Percentiles rank a stretch among this genome's conserved stretches.
Evolutionary conservation across 2,329 filamentous ascomycete species (phyloP).

Genomic region (Botrytis medusae): DNA sequence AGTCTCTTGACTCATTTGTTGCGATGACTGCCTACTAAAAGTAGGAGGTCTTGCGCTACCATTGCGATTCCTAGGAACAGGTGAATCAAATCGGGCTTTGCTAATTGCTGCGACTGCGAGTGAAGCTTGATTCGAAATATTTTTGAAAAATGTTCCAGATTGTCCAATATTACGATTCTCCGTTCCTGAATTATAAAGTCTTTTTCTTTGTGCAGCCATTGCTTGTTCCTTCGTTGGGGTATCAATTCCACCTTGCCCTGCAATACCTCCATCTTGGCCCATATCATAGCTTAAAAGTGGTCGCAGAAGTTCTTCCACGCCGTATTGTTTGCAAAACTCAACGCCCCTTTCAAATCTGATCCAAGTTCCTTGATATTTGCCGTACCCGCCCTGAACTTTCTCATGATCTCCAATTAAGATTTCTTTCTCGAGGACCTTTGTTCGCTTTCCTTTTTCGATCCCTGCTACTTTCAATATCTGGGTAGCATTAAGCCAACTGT

Average conservation of each 20-base stretch:
- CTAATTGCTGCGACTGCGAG: conserved; percentile 94
- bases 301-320: conserved; percentile 72
- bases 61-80: conserved; percentile 63
- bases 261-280: conserved; percentile 69
- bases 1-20: conserved; percentile 64
- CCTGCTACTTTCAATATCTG: conserved; percentile 97
- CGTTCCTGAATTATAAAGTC: conserved; percentile 76
- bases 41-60: conserved; percentile 63
- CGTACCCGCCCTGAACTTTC: conserved; percentile 97
- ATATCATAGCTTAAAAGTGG: conserved; percentile 80
- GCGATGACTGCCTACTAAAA: conserved; percentile 71
- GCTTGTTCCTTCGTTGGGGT: conserved; percentile 98
- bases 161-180: conserved; percentile 67
- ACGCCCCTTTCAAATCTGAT: conserved; percentile 90
- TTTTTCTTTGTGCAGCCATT: conserved; percentile 92
- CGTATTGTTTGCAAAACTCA: conserved; percentile 82
- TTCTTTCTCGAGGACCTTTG: conserved; percentile 97
- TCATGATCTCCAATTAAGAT: conserved; percentile 95
- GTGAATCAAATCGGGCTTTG: conserved; percentile 92
- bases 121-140: conserved; percentile 89
- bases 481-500: conserved; percentile 97
- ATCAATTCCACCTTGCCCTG: conserved; percentile 75
- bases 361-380: conserved; percentile 99
- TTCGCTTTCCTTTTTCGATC: conserved; percentile 95
- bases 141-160: conserved; percentile 92